Conservation (phyloP, 352 stramenopile genomes). For the Phytophthora pluvialis region DNA sequence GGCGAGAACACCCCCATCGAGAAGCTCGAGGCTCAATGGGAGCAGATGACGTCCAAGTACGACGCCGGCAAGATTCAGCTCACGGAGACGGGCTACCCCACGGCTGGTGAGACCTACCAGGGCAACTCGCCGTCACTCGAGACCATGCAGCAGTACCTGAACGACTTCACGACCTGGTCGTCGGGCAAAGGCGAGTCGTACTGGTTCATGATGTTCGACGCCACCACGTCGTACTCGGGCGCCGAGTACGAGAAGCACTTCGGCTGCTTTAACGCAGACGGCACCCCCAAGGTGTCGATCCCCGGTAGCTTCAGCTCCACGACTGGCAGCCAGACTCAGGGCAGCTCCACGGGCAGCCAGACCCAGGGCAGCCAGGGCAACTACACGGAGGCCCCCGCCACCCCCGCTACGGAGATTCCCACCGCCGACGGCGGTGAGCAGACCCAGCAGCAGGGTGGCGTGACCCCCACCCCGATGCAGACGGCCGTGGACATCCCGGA, state of each 20-base stretch:
- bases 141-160: constrained; percentile 49
- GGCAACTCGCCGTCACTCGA: constrained; percentile 53
- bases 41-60: constrained; percentile 50
- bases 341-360: constrained; percentile 5
- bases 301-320: constrained; percentile 14
- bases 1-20: constrained; percentile 37
- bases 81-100: constrained; percentile 67
- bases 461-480: constrained; percentile 15
- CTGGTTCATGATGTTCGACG: constrained; percentile 77
- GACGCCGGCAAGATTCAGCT: constrained; percentile 42
- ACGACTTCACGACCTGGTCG: constrained; percentile 55
- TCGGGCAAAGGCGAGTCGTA: constrained; percentile 37
- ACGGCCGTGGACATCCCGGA: not conserved
- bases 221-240: constrained; percentile 48
- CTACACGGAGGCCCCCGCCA: not conserved
- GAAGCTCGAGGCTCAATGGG: constrained; percentile 61
- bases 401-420: not conserved
- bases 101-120: constrained; percentile 28
- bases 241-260: constrained; percentile 69
- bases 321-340: constrained; percentile 17
- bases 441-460: constrained; percentile 16
- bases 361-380: not conserved
- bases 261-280: constrained; percentile 46
- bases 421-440: constrained; percentile 16
- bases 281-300: constrained; percentile 46